Percentiles rank a stretch among this genome's conserved stretches.
Conservation (phyloP, 2,329 filamentous ascomycete species). For the Hysterium pulicare region DNA sequence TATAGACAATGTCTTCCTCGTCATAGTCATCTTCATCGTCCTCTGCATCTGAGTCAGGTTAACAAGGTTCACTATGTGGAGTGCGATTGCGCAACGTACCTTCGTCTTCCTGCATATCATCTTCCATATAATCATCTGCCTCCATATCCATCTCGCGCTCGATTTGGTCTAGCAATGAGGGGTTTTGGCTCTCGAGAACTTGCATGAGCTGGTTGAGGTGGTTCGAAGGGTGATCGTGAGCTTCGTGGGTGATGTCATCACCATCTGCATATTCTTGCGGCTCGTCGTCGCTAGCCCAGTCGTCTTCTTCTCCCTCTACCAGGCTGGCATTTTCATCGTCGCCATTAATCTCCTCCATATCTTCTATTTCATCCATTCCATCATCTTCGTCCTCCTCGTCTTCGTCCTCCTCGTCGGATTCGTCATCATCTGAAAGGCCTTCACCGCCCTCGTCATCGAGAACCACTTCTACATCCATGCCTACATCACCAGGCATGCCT, state of each 20-base stretch:
- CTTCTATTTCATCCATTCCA: slow-evolving; percentile 32
- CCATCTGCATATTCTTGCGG: slow-evolving; percentile 43
- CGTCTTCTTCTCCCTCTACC: slow-evolving; percentile 36
- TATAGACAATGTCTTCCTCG: slow-evolving; percentile 60
- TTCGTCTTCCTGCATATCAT: slow-evolving; percentile 58
- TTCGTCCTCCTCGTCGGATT: slow-evolving; percentile 52
- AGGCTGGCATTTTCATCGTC: slow-evolving; percentile 48
- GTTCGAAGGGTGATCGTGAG: slow-evolving; percentile 43
- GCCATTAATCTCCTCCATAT: slow-evolving; percentile 45
- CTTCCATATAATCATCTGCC: slow-evolving; percentile 53
- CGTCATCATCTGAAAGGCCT: slow-evolving; percentile 53
- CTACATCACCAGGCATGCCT: slow-evolving; percentile 58
- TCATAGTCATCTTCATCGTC: slow-evolving; percentile 66
- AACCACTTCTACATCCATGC: slow-evolving; percentile 79
- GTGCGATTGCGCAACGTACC: slow-evolving; percentile 47
- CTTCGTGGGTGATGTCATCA: slow-evolving; percentile 54
- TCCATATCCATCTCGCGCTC: slow-evolving; percentile 45
- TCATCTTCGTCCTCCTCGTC: slow-evolving; percentile 56
- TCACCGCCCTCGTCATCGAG: slow-evolving; percentile 66
- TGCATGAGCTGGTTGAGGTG: slow-evolving; percentile 20
- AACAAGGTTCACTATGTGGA: slow-evolving; percentile 32
- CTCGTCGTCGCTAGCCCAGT: slow-evolving; percentile 45
- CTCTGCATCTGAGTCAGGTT: slow-evolving; percentile 27
- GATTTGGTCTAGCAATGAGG: slow-evolving; percentile 36
- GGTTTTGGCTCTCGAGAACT: slow-evolving; percentile 37